Evolutionary conservation across 306 rosid species (phyloP).

Genomic region (Citrullus colocynthis): DNA sequence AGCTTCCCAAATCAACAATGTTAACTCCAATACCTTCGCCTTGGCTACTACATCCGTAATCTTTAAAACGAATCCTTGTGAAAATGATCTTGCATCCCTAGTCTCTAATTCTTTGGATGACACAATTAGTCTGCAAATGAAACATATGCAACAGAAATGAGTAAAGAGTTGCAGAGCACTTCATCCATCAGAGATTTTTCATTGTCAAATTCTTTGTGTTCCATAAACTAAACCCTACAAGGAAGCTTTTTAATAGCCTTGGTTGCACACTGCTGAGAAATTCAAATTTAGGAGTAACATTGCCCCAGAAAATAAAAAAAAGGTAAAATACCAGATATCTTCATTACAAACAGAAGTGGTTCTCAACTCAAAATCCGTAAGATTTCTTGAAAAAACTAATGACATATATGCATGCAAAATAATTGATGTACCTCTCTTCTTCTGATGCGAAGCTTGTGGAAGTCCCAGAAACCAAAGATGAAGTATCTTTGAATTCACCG

Average conservation of each 20-base stretch:
- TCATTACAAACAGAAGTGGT: neutral
- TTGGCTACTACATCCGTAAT: constrained; percentile 36
- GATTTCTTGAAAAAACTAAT: neutral
- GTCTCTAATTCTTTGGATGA: constrained; percentile 46
- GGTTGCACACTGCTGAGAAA: neutral
- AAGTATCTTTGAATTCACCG: constrained; percentile 50
- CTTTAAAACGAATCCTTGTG: constrained; percentile 49
- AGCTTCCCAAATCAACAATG: neutral
- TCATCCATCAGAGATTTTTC: neutral
- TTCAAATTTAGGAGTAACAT: neutral
- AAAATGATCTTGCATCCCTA: constrained; percentile 38
- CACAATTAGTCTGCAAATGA: constrained; percentile 30
- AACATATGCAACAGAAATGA: neutral
- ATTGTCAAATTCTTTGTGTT: neutral
- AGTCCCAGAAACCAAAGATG: constrained; percentile 37
- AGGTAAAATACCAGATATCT: neutral
- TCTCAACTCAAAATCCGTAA: neutral
- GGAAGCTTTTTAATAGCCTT: neutral
- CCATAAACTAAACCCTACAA: neutral
- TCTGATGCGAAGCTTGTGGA: constrained; percentile 59
- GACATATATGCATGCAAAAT: neutral
- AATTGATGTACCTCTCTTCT: constrained; percentile 37
- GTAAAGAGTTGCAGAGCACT: neutral
- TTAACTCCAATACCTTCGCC: constrained; percentile 55
- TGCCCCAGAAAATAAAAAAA: neutral